Percentiles rank a stretch among this genome's conserved stretches.
These are phyloP conservation scores for Salvia miltiorrhiza DNA, from an alignment of 257 asterid species.

Conservation along the genomic window DNA sequence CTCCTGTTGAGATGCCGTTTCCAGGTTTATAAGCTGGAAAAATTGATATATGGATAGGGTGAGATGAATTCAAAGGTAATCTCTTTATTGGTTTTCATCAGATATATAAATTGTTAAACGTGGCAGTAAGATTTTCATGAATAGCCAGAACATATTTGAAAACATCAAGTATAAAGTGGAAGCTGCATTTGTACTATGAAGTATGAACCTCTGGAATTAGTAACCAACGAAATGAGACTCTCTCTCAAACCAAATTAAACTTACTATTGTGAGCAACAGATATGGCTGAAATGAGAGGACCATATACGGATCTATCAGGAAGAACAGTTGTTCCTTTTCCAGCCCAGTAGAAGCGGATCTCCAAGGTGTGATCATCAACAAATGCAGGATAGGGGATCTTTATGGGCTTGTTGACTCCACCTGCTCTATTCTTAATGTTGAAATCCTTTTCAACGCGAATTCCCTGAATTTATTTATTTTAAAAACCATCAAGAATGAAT, in stretches of 20 bases:
- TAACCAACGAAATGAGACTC: too few species aligned
- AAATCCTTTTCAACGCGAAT: constrained; percentile 57
- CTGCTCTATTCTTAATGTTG: constrained; percentile 70
- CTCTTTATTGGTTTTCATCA: too few species aligned
- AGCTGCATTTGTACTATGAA: too few species aligned
- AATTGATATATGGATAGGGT: constrained; percentile 7
- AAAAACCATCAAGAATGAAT: not conserved
- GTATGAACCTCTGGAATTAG: too few species aligned
- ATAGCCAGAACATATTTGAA: not conserved
- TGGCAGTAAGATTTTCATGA: not conserved
- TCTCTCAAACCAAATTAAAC: not conserved
- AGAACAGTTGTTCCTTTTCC: constrained; percentile 78
- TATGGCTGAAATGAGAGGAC: constrained; percentile 90
- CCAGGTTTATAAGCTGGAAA: constrained; percentile 46
- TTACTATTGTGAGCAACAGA: constrained; percentile 55
- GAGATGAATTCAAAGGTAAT: not conserved
- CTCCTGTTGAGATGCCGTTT: constrained; percentile 40
- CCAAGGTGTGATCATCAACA: constrained; percentile 51
- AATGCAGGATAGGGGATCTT: constrained; percentile 37
- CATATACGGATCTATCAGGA: constrained; percentile 71
- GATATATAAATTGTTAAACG: too few species aligned
- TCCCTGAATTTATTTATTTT: constrained; percentile 43
- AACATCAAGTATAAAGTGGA: not conserved
- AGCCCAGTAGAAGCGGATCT: constrained; percentile 81
- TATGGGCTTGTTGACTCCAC: constrained; percentile 58